Base-by-base conservation (phyloP, 2,329 filamentous ascomycete species). In the Magnaporthiopsis incrustans region DNA sequence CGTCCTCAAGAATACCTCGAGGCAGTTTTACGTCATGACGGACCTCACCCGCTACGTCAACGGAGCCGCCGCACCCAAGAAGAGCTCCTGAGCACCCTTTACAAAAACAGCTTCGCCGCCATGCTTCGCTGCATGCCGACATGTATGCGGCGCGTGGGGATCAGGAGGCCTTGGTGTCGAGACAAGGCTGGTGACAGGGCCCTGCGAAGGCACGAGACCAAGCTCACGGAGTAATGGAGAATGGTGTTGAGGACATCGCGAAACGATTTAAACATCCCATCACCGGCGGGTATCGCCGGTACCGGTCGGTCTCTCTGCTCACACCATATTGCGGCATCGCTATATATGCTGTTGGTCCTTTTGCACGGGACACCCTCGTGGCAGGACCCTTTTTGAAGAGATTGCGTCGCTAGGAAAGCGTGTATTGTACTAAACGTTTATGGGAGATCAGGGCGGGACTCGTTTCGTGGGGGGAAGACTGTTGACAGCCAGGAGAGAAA, bases 11-110 rank as follows among this genome's bases (percentile, higher is more conserved):
- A 81, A 81, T 67, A 77, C 83, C 60, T 82, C 87, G 63, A 84
- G 86, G 75, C 88, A 93, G 78, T 92, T 88, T 72, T 88, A 92
- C 74, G 87, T 92, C 70, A 83, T 83, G 64, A 96, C 93, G 57
- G 91, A 97, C 73, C 73, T 92, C 70, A 85, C 84, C 78, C 88
- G 86, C 76, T 95, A 94, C 78, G 76, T 86, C 67, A 81, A 81
- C 68, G 85, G 84, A 65, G 78, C 80, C 57, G 79, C 82, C 53
- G 82, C 76, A 67, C 64, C 68, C 2, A 89, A 89, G 83, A 90
- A 89, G 82, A 81, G 85, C 18, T 81, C 83, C 71, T 86, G 83
- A 74, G 65, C n/a, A 38, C n/a, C n/a, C 44, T 25, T 11, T 6
- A 53, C 44, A 18, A 18, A 64, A n/a, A 63, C 60, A 33, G 60